Evolutionary conservation across 1,284 basidiomycete species (phyloP), one percentile per base, ranked within the genome.

Genomic region (Rhodotorula sp.): DNA sequence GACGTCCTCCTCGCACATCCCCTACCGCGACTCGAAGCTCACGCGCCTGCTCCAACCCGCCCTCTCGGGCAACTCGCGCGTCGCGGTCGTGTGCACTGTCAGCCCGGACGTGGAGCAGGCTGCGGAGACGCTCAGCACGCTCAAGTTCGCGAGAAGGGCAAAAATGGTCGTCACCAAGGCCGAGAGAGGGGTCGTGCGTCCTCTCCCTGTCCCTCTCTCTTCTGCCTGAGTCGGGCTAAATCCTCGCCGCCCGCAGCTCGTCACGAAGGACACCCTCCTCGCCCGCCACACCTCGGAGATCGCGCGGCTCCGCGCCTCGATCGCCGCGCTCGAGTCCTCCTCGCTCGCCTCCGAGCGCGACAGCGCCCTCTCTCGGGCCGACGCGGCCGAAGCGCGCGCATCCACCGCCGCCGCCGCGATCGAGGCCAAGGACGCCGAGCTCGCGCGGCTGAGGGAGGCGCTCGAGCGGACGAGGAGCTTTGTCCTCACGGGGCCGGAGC

Each of bases 71-170:
- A 85, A 86, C 70, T 85, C 85, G 5, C 83, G 84, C 64, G 84
- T 87, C 63, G 85, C 85, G 27, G 85, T 87, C 36, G 84, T 87
- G 69, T 86, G 86, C 78, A 87, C 86, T 3, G 79, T 84, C 50
- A 81, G 81, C 22, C 80, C 81, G 5, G 84, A 85, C 59, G 79
- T 81, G 36, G 81, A 82, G 41, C 85, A 86, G 70, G 83, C 83
- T n/a, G 78, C 82, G 25, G 86, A 87, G 76, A 85, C 84, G 10
- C 80, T 87, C 21, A 84, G 84, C 29, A 87, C 86, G 13, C 79
- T 87, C 61, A 86, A 86, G 73, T 87, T 87, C 71, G 86, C 86
- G 25, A 83, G 83, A 13, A 77, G 85, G 29, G 86, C 85, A 70
- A 85, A 85, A 64, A 82, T 85, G 77, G 85, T 87, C 58, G 83